Base-by-base conservation (phyloP, 768 basidiomycete genomes). In the Lactifluus echinatus region DNA sequence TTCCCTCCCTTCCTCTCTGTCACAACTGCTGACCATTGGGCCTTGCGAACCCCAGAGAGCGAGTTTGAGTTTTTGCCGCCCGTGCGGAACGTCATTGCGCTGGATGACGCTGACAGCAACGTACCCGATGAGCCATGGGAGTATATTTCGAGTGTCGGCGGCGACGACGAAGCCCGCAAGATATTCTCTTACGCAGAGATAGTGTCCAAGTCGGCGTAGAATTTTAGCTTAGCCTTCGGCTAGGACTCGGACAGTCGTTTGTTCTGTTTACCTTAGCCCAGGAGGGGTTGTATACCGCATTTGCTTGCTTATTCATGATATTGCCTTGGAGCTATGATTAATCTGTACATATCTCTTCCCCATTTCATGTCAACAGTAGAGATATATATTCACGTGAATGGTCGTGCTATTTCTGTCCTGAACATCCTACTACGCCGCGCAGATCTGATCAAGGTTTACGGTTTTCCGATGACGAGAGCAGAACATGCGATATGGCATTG, bases 61-160 rank as follows among this genome's bases (percentile, higher is more conserved):
- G 82, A 82, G 53, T 84, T 81, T 61, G 82, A 83, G 69, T 65
- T 83, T 24, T 69, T 84, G 11, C 80, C 81, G 4, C 72, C 71
- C 33, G 66, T 79, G 42, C 79, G 75, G 29, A 73, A 77, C 33
- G 82, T 84, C 45, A 81, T 84, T 57, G 79, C 74, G 28, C 70
- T 84, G 39, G 82, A 83, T 62, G 83, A 84, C 59, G 61, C 56
- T 45, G 64, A 67, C 7, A 70, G 68, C 29, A 78, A 79, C 56
- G 66, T 75, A 53, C 52, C 55, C 19, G 80, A 81, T 56, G 82
- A 84, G 62, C 75, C 79, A 34, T 84, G 82, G 82, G 81, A 83
- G 63, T 76, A 79, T 64, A 67, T 83, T 43, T 71, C 71, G 50
- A 67, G 66, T 36, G 71, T 68, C 36, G 77, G 76, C 40, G 71